Evolutionary conservation across 371 early-diverging fungal species (phyloP).

Genomic region (Chytridium lagenaria): DNA sequence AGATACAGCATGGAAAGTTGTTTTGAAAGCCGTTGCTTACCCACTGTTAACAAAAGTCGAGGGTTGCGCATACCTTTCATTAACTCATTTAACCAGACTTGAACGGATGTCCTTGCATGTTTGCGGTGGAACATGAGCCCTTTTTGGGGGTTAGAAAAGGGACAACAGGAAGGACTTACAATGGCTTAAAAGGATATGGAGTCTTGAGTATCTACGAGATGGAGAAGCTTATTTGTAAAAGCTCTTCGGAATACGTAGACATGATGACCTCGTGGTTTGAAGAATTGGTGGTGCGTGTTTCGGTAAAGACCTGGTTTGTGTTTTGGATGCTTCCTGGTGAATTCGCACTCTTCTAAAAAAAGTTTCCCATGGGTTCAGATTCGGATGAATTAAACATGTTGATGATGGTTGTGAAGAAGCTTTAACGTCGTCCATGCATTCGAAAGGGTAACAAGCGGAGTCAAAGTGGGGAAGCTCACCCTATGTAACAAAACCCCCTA

Average conservation of each 20-base stretch:
- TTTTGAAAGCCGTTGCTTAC: constrained; percentile 32
- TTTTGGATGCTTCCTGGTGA: too few relatives aligned
- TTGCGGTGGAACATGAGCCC: constrained; percentile 50
- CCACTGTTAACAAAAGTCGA: not conserved
- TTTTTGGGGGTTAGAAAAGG: constrained; percentile 13
- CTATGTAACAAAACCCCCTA: too few relatives aligned
- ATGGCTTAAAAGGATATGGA: constrained; percentile 43
- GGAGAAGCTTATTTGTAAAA: constrained; percentile 39
- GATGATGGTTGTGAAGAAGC: too few relatives aligned
- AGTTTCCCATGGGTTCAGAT: too few relatives aligned
- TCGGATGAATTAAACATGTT: too few relatives aligned
- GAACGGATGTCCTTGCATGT: constrained; percentile 40
- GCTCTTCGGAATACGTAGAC: constrained; percentile 32
- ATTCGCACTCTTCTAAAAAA: too few relatives aligned
- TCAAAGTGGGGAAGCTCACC: too few relatives aligned
- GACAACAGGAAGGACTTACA: constrained; percentile 24
- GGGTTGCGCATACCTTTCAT: constrained; percentile 35
- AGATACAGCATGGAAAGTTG: constrained; percentile 45
- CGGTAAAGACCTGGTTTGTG: too few relatives aligned
- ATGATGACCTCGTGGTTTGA: constrained; percentile 9
- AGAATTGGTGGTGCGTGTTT: not conserved
- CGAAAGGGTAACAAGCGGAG: too few relatives aligned
- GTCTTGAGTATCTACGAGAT: constrained; percentile 49
- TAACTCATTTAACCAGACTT: constrained; percentile 44
- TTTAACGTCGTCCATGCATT: too few relatives aligned